phyloP scores from a whole-genome alignment of 192 early-diverging fungal genomes.

The Coemansia sp. region DNA sequence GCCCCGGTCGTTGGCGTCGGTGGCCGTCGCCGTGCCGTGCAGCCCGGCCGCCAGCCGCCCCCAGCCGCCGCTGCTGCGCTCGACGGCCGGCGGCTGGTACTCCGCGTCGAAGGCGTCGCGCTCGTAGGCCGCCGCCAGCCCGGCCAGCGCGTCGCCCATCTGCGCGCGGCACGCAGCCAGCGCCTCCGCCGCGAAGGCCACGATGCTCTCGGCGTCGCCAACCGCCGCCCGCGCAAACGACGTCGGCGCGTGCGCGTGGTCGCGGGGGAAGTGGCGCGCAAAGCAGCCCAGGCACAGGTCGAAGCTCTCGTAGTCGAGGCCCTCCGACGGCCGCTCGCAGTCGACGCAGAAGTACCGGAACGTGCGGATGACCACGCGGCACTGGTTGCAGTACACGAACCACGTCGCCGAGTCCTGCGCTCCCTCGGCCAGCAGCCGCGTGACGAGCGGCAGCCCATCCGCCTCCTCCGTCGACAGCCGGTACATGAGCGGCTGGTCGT shows the following conservation, averaged over 20 bases:
- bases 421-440: conserved; percentile 25
- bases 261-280: conserved; percentile 65
- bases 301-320: conserved; percentile 69
- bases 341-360: conserved; percentile 84
- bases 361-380: conserved; percentile 77
- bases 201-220: conserved; percentile 36
- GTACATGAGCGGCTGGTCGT: conserved; percentile 41
- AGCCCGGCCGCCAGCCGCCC: conserved; percentile 43
- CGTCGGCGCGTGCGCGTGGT: conserved; percentile 76
- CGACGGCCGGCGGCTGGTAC: conserved; percentile 8
- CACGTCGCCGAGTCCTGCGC: conserved; percentile 57
- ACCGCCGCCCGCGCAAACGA: conserved; percentile 71
- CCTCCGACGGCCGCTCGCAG: conserved; percentile 73
- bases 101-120: conserved; percentile 35
- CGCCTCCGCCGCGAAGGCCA: conserved; percentile 29
- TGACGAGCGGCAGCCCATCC: conserved; percentile 40
- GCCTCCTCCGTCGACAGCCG: conserved; percentile 27
- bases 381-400: conserved; percentile 79
- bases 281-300: conserved; percentile 78
- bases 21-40: conserved; percentile 46
- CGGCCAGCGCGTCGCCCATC: neutral
- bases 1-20: conserved; percentile 10
- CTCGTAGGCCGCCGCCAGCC: conserved; percentile 28
- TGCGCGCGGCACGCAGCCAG: conserved; percentile 22
- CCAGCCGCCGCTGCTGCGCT: conserved; percentile 15